Base-by-base conservation (phyloP, 2,329 filamentous ascomycete genomes). In the Diplocarpon mali region DNA sequence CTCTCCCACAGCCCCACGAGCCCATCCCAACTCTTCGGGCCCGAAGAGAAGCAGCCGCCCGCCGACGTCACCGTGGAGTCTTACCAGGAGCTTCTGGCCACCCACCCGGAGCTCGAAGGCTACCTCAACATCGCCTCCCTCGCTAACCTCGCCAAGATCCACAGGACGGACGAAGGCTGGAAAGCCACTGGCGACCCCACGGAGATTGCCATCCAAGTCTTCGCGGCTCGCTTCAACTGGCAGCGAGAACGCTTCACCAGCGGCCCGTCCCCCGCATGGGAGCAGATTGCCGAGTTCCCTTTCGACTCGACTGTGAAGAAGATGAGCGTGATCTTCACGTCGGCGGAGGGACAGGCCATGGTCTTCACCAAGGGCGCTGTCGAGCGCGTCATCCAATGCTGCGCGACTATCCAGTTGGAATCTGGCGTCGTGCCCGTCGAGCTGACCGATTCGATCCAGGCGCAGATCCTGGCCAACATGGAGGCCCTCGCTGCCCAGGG, bases 261-360 rank as follows among this genome's bases (percentile, higher is more conserved):
- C 11, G 73, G 70, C 2, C 66, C 73, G 1, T 64, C 64, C 3
- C 65, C 72, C 0, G 55, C 66, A 24, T 81, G 76, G 76, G 66
- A 64, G 15, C 69, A 81, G 52, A 64, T 79, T 17, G 75, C 77
- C 1, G 83, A 86, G 54, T 84, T 82, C 47, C 82, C 80, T 0
- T 87, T 86, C 51, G 82, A 86, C 57, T 85, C 80, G 0, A 76
- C 76, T 46, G 73, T 85, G 51, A 87, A 86, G 67, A 83, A 80
- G 55, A 86, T 86, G 82, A 83, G 80, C 0, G 80, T 84, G 31
- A 77, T 85, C 42, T 83, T 81, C 60, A 57, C 69, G 35, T 61
- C 71, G 16, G 55, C 53, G 12, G 58, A 64, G 20, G 20, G 20
- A 7, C 60, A 64, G 17, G 62, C 67, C 43, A 67, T 68, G 51